Evolutionary conservation across 768 basidiomycete genomes (phyloP).

Genomic region (Mycena capillaripes): DNA sequence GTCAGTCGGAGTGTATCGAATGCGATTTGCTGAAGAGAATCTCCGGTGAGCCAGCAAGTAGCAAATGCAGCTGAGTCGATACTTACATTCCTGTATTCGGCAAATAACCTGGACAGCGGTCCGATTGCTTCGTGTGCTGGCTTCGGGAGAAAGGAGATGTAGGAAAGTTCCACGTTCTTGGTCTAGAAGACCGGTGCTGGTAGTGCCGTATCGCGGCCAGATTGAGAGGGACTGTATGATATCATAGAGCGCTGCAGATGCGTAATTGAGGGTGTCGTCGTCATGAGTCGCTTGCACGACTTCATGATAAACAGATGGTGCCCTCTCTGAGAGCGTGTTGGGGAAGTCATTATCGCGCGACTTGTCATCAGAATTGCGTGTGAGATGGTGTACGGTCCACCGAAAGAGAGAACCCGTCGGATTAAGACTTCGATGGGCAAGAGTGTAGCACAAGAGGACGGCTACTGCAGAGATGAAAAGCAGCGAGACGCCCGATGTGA

Average conservation of each 20-base stretch:
- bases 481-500: not conserved
- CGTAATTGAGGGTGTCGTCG: constrained; percentile 22
- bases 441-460: no score
- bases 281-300: constrained; percentile 23
- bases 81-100: constrained; percentile 24
- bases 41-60: not conserved
- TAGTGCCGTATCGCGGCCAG: constrained; percentile 19
- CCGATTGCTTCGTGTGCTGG: constrained; percentile 29
- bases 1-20: constrained; percentile 21
- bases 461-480: not conserved
- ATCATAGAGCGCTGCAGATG: constrained; percentile 19
- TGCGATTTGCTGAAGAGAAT: constrained; percentile 24
- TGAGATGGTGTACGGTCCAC: not conserved
- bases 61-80: not conserved
- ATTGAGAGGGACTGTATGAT: not conserved
- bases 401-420: constrained; percentile 2
- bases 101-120: constrained; percentile 28
- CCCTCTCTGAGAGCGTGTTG: not conserved
- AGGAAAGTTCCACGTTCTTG: constrained; percentile 27
- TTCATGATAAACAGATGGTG: constrained; percentile 12
- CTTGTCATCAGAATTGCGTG: not conserved
- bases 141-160: constrained; percentile 34
- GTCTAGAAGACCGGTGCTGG: constrained; percentile 4
- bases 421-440: not conserved
- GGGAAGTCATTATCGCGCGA: no score